A percentile compares a stretch with the other conserved stretches of the same genome.
Evolutionary conservation across 768 basidiomycete genomes (phyloP).

Genomic region (Pleurotus giganteus): DNA sequence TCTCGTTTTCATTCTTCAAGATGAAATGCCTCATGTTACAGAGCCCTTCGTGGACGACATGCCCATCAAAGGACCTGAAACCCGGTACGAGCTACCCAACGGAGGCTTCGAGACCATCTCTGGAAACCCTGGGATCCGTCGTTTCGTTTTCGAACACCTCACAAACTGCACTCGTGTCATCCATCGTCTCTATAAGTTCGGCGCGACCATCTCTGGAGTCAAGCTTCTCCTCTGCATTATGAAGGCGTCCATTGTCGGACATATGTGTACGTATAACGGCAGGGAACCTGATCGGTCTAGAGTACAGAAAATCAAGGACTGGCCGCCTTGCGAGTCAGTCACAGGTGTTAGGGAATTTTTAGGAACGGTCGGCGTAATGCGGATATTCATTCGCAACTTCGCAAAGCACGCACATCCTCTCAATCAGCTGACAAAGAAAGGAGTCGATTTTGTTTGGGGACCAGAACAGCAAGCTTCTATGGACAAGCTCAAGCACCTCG

Average conservation of each 20-base stretch:
- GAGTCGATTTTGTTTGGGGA: constrained; percentile 20
- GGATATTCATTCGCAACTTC: constrained; percentile 24
- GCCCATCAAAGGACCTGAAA: constrained; percentile 27
- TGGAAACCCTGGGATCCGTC: constrained; percentile 30
- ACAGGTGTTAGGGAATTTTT: constrained; percentile 20
- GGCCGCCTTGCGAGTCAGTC: constrained; percentile 14
- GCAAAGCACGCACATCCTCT: constrained; percentile 8
- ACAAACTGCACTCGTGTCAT: constrained; percentile 8
- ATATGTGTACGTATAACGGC: constrained; percentile 33
- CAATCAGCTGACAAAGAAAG: constrained; percentile 14
- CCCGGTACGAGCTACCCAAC: constrained; percentile 23
- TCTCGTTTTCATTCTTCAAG: constrained; percentile 31
- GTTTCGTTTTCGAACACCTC: constrained; percentile 40
- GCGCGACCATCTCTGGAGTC: constrained; percentile 18
- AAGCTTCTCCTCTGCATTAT: constrained; percentile 18
- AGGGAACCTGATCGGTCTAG: constrained; percentile 19
- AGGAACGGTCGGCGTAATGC: constrained; percentile 10
- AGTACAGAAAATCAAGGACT: constrained; percentile 22
- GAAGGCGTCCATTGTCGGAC: constrained; percentile 27
- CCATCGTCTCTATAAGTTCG: constrained; percentile 3
- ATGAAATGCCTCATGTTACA: constrained; percentile 36
- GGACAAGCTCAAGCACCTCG: constrained; percentile 9
- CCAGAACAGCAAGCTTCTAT: constrained; percentile 17
- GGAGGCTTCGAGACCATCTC: constrained; percentile 33
- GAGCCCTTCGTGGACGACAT: constrained; percentile 39